Percentiles rank a stretch among this genome's conserved stretches.
These are phyloP conservation scores for Xylaria sp. DNA, from an alignment of 2,329 filamentous ascomycete species.

Conservation along the genomic window DNA sequence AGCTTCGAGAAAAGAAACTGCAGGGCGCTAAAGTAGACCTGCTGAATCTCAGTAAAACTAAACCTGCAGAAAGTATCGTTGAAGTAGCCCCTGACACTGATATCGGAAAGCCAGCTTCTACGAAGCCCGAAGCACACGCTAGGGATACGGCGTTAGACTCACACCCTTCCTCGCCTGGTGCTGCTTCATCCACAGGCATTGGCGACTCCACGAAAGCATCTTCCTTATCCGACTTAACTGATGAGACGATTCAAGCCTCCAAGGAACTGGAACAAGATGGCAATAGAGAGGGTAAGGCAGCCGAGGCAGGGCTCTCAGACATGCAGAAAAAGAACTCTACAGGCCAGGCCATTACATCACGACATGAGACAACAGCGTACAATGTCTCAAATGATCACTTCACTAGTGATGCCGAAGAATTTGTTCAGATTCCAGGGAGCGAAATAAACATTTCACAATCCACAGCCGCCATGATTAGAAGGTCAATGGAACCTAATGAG, in stretches of 20 bases:
- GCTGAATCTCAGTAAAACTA: constrained; percentile 33
- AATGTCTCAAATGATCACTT: constrained; percentile 30
- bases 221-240: constrained; percentile 67
- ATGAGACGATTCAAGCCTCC: constrained; percentile 58
- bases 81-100: constrained; percentile 30
- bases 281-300: constrained; percentile 24
- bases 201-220: constrained; percentile 68
- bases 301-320: constrained; percentile 14
- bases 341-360: constrained; percentile 21
- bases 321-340: constrained; percentile 11
- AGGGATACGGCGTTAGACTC: constrained; percentile 60
- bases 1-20: constrained; percentile 78
- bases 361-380: constrained; percentile 25
- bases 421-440: constrained; percentile 32
- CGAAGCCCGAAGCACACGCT: constrained; percentile 51
- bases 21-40: constrained; percentile 37
- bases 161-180: constrained; percentile 61
- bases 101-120: constrained; percentile 34
- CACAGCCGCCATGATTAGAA: constrained; percentile 22
- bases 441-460: constrained; percentile 27
- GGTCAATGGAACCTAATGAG: constrained; percentile 28
- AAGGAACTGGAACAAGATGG: constrained; percentile 42
- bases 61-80: constrained; percentile 32
- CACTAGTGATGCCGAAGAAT: constrained; percentile 32
- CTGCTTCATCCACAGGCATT: constrained; percentile 57